phyloP scores from a whole-genome alignment of 2,329 filamentous ascomycete genomes.

The Alternaria angustiovoidea region DNA sequence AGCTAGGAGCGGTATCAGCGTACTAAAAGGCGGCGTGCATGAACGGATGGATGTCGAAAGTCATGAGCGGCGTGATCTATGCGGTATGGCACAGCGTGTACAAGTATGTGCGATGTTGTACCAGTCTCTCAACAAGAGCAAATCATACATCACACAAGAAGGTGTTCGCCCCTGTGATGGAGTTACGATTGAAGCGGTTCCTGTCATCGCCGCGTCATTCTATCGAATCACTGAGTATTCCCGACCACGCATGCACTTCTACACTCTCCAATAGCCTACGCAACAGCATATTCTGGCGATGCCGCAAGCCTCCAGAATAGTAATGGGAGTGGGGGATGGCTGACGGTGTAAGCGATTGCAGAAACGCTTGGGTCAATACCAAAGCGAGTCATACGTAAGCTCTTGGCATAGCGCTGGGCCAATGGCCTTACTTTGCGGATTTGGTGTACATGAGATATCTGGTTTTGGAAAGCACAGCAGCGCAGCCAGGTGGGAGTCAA shows the following conservation, averaged over 20 bases:
- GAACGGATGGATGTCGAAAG: not conserved
- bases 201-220: not conserved
- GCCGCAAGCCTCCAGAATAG: not conserved
- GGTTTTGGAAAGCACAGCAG: too few relatives aligned
- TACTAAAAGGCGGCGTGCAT: not conserved
- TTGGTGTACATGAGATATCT: too few relatives aligned
- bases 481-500: too few relatives aligned
- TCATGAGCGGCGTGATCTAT: not conserved
- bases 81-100: not conserved
- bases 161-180: not conserved
- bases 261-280: not conserved
- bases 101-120: not conserved
- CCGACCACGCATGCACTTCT: not conserved
- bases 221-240: not conserved
- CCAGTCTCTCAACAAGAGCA: not conserved
- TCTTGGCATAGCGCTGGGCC: not conserved
- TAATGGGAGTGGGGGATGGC: too few relatives aligned
- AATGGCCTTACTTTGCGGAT: too few relatives aligned
- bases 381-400: not conserved
- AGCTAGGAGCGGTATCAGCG: too few relatives aligned
- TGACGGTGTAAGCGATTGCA: too few relatives aligned
- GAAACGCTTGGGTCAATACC: not conserved
- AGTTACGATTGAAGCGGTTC: not conserved
- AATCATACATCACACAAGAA: not conserved
- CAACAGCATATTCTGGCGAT: not conserved